Percentiles rank a stretch among this genome's conserved stretches.
Conservation (phyloP, 2,329 filamentous ascomycete genomes). For the Trichophyton benhamiae region DNA sequence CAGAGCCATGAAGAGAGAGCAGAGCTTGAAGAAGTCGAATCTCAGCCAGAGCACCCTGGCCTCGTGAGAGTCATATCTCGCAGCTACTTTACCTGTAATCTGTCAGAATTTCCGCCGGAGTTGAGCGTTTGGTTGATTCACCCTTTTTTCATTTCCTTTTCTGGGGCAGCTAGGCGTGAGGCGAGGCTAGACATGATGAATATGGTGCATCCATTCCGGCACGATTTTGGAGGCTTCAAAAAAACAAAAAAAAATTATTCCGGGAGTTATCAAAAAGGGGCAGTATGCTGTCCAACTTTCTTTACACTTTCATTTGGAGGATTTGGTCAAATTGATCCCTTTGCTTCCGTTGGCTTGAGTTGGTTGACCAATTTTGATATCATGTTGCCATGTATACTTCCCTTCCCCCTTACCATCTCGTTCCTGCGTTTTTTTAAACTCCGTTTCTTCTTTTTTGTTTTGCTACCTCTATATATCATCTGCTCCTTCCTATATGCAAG, state of each 20-base stretch:
- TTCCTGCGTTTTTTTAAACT: not conserved
- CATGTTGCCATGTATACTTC: not conserved
- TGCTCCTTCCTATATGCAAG: not conserved
- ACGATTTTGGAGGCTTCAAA: not conserved
- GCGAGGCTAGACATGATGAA: not conserved
- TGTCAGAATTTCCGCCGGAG: not conserved
- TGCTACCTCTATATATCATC: not conserved
- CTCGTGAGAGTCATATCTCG: slow-evolving; percentile 15
- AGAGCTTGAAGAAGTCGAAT: slow-evolving; percentile 24
- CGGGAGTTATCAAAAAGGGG: not conserved
- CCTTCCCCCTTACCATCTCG: not conserved
- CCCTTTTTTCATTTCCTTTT: not conserved
- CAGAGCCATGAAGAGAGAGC: slow-evolving; percentile 37
- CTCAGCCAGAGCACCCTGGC: slow-evolving; percentile 24
- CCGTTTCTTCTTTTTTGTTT: not conserved
- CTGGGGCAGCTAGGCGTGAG: not conserved
- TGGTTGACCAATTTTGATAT: not conserved
- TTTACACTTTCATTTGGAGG: not conserved
- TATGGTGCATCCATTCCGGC: not conserved
- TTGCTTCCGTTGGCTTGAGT: too few relatives aligned
- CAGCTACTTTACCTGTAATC: not conserved
- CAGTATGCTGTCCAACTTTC: not conserved
- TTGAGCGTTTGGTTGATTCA: not conserved
- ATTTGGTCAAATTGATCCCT: too few relatives aligned
- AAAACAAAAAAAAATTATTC: not conserved